Evolutionary conservation across 306 rosid genomes (phyloP).

Genomic region (Corylus heterophylla): DNA sequence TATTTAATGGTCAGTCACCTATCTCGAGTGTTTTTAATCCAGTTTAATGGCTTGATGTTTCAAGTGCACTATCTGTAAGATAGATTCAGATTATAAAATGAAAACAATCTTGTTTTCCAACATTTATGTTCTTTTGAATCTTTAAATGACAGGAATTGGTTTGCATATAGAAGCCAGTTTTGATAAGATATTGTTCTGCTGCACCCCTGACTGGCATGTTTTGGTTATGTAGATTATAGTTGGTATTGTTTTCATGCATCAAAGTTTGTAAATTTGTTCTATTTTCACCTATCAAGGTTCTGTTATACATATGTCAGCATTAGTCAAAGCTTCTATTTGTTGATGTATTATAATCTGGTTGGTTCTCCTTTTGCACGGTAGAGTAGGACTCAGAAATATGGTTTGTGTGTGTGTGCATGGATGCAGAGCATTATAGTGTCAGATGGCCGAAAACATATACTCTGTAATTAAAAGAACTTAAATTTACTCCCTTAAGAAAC

Average conservation of each 20-base stretch:
- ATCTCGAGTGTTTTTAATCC: not conserved
- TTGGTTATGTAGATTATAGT: not conserved
- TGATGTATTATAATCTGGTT: not conserved
- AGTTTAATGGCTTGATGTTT: constrained; percentile 5
- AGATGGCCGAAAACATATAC: not conserved
- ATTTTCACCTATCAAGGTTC: too few relatives aligned
- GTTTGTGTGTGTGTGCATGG: not conserved
- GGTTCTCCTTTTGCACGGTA: not conserved
- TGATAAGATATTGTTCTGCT: not conserved
- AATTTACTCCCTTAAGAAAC: not conserved
- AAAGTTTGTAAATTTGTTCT: not conserved
- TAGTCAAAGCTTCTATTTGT: not conserved
- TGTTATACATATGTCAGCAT: not conserved
- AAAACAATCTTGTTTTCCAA: not conserved
- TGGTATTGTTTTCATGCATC: not conserved
- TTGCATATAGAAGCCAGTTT: not conserved
- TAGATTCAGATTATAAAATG: not conserved
- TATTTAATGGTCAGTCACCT: not conserved
- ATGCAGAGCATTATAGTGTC: not conserved
- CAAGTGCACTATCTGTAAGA: not conserved
- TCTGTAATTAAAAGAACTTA: not conserved
- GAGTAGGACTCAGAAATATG: not conserved
- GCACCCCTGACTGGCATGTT: not conserved
- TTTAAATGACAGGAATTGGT: not conserved
- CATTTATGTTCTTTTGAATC: not conserved